Percentiles rank a stretch among this genome's conserved stretches.
Conservation (phyloP, 495 filamentous ascomycete genomes). For the Clavariopsis aquatica region DNA sequence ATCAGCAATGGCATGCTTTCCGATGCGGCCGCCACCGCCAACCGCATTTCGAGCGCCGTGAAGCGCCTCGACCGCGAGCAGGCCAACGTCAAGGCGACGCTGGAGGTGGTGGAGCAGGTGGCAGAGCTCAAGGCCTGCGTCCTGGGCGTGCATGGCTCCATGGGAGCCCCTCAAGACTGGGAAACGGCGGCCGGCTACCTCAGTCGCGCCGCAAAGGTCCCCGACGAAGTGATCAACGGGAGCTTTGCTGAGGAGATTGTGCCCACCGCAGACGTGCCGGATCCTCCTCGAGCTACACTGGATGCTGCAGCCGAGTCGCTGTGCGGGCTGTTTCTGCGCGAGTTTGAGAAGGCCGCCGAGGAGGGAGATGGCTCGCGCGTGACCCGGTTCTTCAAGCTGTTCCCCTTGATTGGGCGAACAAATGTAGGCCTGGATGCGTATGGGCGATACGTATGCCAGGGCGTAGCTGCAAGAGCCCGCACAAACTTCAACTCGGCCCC, state of each 20-base stretch:
- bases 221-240: slow-evolving; percentile 73
- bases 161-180: slow-evolving; percentile 99
- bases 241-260: slow-evolving; percentile 92
- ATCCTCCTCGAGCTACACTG: slow-evolving; percentile 83
- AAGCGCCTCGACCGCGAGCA: slow-evolving; percentile 87
- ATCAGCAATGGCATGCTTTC: slow-evolving; percentile 89
- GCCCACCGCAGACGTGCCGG: slow-evolving; percentile 91
- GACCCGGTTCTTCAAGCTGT: slow-evolving; percentile 96
- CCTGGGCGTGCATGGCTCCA: slow-evolving; percentile 88
- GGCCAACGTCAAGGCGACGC: slow-evolving; percentile 80
- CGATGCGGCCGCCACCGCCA: slow-evolving; percentile 79
- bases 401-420: slow-evolving; percentile 87
- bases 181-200: slow-evolving; percentile 92
- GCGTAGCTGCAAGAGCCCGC: slow-evolving; percentile 80
- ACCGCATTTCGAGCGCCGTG: slow-evolving; percentile 80
- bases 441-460: slow-evolving; percentile 90
- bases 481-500: slow-evolving; percentile 65
- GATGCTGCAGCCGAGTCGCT: slow-evolving; percentile 83
- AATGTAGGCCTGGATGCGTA: slow-evolving; percentile 93
- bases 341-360: slow-evolving; percentile 89
- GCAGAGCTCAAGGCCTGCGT: slow-evolving; percentile 95
- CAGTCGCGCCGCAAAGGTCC: slow-evolving; percentile 76
- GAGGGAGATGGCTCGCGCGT: slow-evolving; percentile 83
- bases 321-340: slow-evolving; percentile 84
- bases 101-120: slow-evolving; percentile 93